Base-by-base conservation (phyloP, 75 land plant species). In the Larix kaempferi region DNA sequence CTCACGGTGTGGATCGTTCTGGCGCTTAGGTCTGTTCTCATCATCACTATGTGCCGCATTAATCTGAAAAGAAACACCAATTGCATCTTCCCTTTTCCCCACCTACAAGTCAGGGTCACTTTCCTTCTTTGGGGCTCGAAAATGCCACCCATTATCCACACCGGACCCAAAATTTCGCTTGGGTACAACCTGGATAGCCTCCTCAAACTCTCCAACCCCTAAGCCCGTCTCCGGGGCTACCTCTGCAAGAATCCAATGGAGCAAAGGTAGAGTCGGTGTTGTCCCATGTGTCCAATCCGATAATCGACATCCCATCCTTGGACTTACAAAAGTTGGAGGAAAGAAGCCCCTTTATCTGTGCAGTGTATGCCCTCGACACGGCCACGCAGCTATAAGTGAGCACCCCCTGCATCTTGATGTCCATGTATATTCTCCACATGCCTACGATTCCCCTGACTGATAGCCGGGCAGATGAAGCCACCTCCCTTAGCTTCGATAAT, bases 321-420 rank as follows among this genome's bases (percentile, higher is more conserved):
- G 75, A 73, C 16, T 25, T 73, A 6, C 55, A 55, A 2, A 73
- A 73, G 8, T 57, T 17, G 44, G 2, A 12, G 2, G 29, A 25
- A 22, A 7, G 12, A 56, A 55, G 57, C 10, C 75, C 75, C 57
- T 52, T 27, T 5, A 17, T 55, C 33, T 52, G 56, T 14, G 27
- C 10, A 27, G 55, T 55, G 56, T 55, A 73, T 4, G 75, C 23
- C 13, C 55, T 73, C 17, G 25, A 3, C 0, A 73, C 35, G 14
- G 58, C 58, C 19, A 73, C 3, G 57, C 75, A 73, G 35, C 75
- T 73, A 35, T 55, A 73, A 16, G 75, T 21, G 26, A 73, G 49
- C 58, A 73, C 0, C 21, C 55, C 75, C 56, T 73, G 58, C 6
- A 12, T 73, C 2, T 55, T 27, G 16, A 7, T 13, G 25, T 73